Evolutionary conservation across 139 green algal species (phyloP).

Genomic region (Spirogloea muscicola): DNA sequence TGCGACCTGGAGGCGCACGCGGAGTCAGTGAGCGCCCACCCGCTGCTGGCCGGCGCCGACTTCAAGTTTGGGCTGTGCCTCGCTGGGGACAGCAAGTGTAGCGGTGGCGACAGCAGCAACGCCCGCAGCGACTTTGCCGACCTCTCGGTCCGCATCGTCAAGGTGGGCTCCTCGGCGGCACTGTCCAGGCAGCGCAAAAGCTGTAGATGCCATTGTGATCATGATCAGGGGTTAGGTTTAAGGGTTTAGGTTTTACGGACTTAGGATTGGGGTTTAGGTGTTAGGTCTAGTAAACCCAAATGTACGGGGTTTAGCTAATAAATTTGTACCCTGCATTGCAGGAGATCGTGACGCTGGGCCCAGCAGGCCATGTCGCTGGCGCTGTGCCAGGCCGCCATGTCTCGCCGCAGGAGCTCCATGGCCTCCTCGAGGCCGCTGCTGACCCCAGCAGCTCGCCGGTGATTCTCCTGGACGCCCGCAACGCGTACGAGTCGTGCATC

Average conservation of each 20-base stretch:
- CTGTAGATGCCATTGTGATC: too few relatives aligned
- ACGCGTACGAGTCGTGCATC: conserved; percentile 74
- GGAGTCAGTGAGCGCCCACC: neutral
- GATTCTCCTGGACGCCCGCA: conserved; percentile 72
- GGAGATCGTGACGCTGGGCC: conserved; percentile 64
- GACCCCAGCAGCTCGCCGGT: too few relatives aligned
- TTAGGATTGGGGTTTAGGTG: too few relatives aligned
- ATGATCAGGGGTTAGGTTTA: too few relatives aligned
- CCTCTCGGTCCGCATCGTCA: conserved; percentile 35
- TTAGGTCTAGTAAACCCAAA: too few relatives aligned
- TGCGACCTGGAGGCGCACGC: conserved; percentile 23
- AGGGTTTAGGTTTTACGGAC: too few relatives aligned
- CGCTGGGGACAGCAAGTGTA: too few relatives aligned
- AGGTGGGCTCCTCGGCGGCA: too few relatives aligned
- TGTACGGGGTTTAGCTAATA: too few relatives aligned
- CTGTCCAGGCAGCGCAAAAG: too few relatives aligned
- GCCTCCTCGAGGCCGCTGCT: too few relatives aligned
- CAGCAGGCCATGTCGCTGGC: neutral
- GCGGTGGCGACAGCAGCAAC: too few relatives aligned
- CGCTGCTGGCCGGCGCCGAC: conserved; percentile 13
- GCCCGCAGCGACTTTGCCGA: conserved; percentile 1
- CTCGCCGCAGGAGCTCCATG: conserved; percentile 1
- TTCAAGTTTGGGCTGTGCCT: conserved; percentile 48
- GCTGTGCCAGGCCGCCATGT: neutral
- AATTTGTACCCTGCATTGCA: conserved; percentile 40